A percentile compares a stretch with the other conserved stretches of the same genome.
These are phyloP conservation scores for Fonsecaea multimorphosa DNA, from an alignment of 2,329 filamentous ascomycete genomes.

Conservation along the genomic window DNA sequence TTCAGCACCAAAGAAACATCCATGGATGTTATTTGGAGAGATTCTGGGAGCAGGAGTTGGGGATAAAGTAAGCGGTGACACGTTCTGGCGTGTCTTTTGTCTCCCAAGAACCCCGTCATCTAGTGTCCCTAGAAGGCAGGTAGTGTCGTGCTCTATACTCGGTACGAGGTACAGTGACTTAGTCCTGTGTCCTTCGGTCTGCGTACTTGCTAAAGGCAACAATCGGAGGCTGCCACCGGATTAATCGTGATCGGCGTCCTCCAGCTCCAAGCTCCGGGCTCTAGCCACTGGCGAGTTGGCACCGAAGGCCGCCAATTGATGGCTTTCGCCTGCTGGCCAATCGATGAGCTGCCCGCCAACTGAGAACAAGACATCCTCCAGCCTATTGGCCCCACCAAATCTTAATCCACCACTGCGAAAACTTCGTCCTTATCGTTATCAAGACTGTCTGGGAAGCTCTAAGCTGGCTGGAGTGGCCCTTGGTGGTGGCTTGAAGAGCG, in stretches of 20 bases:
- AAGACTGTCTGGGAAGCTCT: neutral
- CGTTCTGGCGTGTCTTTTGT: neutral
- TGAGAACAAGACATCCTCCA: too few relatives aligned
- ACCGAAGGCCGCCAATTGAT: neutral
- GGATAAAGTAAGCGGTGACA: neutral
- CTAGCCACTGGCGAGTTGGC: conserved; percentile 3
- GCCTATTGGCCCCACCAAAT: neutral
- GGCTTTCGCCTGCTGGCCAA: conserved; percentile 13
- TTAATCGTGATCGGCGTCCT: conserved; percentile 4
- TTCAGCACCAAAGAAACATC: neutral
- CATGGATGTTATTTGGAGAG: neutral
- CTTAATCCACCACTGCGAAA: conserved; percentile 1
- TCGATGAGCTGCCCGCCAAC: conserved; percentile 16
- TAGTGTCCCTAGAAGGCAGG: too few relatives aligned
- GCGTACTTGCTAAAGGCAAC: too few relatives aligned
- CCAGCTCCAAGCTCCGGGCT: too few relatives aligned
- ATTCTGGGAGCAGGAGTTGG: neutral
- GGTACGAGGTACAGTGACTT: too few relatives aligned
- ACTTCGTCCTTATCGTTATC: conserved; percentile 33
- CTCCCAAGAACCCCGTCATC: neutral
- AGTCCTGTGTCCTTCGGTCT: too few relatives aligned
- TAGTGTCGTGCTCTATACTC: too few relatives aligned
- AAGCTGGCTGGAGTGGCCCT: conserved; percentile 1
- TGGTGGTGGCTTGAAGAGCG: conserved; percentile 8
- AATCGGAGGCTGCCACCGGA: neutral